Percentiles rank a stretch among this genome's conserved stretches.
These are phyloP conservation scores for Paspalum notatum DNA, from an alignment of 176 grass and related monocot species.

Conservation along the genomic window DNA sequence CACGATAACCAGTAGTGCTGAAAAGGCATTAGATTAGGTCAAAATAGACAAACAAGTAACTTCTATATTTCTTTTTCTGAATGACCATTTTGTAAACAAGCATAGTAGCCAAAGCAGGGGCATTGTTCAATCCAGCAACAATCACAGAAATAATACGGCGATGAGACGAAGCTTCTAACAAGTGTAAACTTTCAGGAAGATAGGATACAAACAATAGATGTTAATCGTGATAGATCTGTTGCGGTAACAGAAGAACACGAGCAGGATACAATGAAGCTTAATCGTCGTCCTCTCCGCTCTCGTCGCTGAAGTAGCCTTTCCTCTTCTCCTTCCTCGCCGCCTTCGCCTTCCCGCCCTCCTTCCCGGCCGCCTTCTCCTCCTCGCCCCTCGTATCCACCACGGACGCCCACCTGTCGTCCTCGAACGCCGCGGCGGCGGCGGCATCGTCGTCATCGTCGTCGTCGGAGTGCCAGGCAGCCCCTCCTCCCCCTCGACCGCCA, in stretches of 20 bases:
- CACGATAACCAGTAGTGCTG: not conserved
- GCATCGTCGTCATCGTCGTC: conserved; percentile 39
- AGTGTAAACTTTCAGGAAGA: conserved; percentile 21
- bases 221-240: conserved; percentile 11
- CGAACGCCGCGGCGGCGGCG: conserved; percentile 36
- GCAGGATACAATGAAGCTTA: conserved; percentile 42
- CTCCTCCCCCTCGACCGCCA: not conserved
- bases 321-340: conserved; percentile 74
- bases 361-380: conserved; percentile 56
- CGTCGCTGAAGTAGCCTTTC: conserved; percentile 95
- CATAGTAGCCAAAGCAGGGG: conserved; percentile 16
- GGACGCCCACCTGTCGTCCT: conserved; percentile 63
- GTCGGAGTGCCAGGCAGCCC: conserved; percentile 35
- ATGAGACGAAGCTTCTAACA: not conserved
- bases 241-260: conserved; percentile 8
- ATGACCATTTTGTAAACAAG: not conserved
- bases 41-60: not conserved
- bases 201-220: conserved; percentile 40
- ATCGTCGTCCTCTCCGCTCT: conserved; percentile 85
- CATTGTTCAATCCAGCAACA: not conserved
- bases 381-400: conserved; percentile 54
- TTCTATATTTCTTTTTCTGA: not conserved
- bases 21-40: conserved; percentile 4
- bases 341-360: conserved; percentile 34
- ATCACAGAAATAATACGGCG: not conserved